phyloP scores from a whole-genome alignment of 768 basidiomycete genomes.

The Termitomyces sp. region DNA sequence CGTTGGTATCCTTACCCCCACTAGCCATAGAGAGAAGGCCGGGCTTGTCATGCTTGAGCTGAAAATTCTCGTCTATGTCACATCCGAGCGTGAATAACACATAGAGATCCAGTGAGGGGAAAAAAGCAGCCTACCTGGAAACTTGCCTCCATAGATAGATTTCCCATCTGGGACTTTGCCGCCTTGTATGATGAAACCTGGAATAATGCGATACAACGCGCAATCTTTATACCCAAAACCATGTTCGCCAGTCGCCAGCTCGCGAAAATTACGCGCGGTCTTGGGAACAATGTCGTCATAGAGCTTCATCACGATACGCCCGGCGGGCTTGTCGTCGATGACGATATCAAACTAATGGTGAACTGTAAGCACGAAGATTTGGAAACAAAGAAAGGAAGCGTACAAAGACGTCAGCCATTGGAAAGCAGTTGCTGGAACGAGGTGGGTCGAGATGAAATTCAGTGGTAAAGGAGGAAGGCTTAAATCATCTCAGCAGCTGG shows the following conservation, averaged over 20 bases:
- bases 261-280: constrained; percentile 77
- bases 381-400: not conserved
- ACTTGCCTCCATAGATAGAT: constrained; percentile 81
- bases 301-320: constrained; percentile 77
- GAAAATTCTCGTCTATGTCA: constrained; percentile 77
- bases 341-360: constrained; percentile 53
- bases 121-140: constrained; percentile 45
- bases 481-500: not conserved
- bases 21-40: constrained; percentile 80
- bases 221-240: constrained; percentile 70
- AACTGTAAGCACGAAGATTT: not conserved
- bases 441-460: not conserved
- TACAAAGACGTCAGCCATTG: constrained; percentile 18
- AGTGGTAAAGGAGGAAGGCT: not conserved
- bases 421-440: not conserved
- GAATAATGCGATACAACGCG: constrained; percentile 68
- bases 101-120: constrained; percentile 23
- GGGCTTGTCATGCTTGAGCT: constrained; percentile 60
- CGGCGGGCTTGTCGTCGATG: constrained; percentile 54
- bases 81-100: not conserved
- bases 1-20: constrained; percentile 75
- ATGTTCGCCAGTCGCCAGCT: constrained; percentile 60
- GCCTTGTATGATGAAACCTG: constrained; percentile 79
- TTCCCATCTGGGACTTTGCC: constrained; percentile 82
- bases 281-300: constrained; percentile 79